phyloP scores from a whole-genome alignment of 192 early-diverging fungal genomes.

The Coemansia sp. region DNA sequence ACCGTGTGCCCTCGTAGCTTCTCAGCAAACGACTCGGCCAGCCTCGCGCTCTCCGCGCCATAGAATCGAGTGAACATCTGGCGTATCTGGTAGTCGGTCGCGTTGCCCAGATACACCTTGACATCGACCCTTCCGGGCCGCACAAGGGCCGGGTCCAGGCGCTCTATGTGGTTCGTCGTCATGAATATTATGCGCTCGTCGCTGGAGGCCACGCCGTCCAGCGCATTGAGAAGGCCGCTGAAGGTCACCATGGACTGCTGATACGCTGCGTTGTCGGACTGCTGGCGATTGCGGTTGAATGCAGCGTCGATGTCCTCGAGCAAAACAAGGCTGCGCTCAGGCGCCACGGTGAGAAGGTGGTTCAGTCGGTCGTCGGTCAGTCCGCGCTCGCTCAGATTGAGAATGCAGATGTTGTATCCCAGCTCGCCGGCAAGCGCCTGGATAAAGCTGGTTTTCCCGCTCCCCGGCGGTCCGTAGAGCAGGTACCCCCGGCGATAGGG shows the following conservation, averaged over 20 bases:
- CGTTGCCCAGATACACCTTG: conserved; percentile 72
- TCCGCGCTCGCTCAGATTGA: conserved; percentile 78
- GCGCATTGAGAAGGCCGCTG: conserved; percentile 81
- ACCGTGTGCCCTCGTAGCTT: conserved; percentile 54
- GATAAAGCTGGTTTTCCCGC: conserved; percentile 90
- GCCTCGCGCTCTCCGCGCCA: conserved; percentile 42
- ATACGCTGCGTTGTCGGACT: conserved; percentile 60
- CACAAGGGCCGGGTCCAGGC: conserved; percentile 73
- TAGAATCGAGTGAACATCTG: conserved; percentile 83
- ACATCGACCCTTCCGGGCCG: conserved; percentile 79
- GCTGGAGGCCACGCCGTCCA: conserved; percentile 83
- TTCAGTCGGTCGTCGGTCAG: conserved; percentile 82
- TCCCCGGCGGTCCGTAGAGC: conserved; percentile 84
- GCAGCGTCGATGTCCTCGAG: conserved; percentile 85
- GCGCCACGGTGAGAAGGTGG: conserved; percentile 74
- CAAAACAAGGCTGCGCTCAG: conserved; percentile 74
- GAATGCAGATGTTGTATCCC: conserved; percentile 85
- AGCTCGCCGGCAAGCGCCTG: conserved; percentile 84
- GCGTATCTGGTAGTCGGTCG: conserved; percentile 62
- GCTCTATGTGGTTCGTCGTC: conserved; percentile 85
- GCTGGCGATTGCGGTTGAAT: conserved; percentile 63
- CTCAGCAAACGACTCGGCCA: conserved; percentile 72
- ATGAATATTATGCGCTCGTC: conserved; percentile 89
- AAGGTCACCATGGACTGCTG: conserved; percentile 85
- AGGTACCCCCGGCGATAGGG: conserved; percentile 90